These are phyloP conservation scores for Neonectria hederae DNA, from an alignment of 2,329 filamentous ascomycete species.

Conservation along the genomic window DNA sequence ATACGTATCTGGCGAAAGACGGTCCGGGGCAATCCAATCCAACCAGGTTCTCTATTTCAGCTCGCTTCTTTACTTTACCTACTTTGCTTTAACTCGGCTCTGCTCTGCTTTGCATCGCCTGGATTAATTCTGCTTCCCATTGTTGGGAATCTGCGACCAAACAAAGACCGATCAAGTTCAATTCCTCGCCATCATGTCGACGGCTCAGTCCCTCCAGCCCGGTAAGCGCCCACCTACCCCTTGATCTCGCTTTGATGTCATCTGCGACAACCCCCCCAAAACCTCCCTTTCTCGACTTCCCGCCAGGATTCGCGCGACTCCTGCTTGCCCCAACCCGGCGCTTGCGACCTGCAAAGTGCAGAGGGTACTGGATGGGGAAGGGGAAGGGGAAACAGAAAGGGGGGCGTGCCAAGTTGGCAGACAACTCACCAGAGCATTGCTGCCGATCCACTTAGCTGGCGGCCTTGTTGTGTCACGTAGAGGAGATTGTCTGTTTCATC, in stretches of 20 bases:
- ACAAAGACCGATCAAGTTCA: slow-evolving; percentile 38
- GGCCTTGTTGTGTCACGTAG: slow-evolving; percentile 45
- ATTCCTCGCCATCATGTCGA: slow-evolving; percentile 43
- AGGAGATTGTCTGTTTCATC: slow-evolving; percentile 47
- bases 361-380: slow-evolving; percentile 34
- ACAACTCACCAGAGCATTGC: slow-evolving; percentile 35
- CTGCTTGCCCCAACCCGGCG: slow-evolving; percentile 34
- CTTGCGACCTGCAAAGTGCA: slow-evolving; percentile 35
- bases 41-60: slow-evolving; percentile 18
- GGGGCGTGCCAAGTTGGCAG: slow-evolving; percentile 40
- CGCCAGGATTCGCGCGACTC: slow-evolving; percentile 31
- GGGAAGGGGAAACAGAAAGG: slow-evolving; percentile 28
- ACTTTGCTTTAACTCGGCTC: slow-evolving; percentile 31
- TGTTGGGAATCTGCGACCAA: slow-evolving; percentile 38
- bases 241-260: slow-evolving; percentile 44
- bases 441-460: slow-evolving; percentile 42
- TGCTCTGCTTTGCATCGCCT: slow-evolving; percentile 30
- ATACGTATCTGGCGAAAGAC: slow-evolving; percentile 35
- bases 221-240: slow-evolving; percentile 42
- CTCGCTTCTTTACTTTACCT: slow-evolving; percentile 26
- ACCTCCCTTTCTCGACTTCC: slow-evolving; percentile 31
- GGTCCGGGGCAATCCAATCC: slow-evolving; percentile 28
- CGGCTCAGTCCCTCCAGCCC: slow-evolving; percentile 38
- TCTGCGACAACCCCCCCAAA: slow-evolving; percentile 38
- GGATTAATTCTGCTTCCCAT: slow-evolving; percentile 10